Percentiles rank a stretch among this genome's conserved stretches.
phyloP scores from a whole-genome alignment of 2,329 filamentous ascomycete species.

The Pestalotiopsis fici region DNA sequence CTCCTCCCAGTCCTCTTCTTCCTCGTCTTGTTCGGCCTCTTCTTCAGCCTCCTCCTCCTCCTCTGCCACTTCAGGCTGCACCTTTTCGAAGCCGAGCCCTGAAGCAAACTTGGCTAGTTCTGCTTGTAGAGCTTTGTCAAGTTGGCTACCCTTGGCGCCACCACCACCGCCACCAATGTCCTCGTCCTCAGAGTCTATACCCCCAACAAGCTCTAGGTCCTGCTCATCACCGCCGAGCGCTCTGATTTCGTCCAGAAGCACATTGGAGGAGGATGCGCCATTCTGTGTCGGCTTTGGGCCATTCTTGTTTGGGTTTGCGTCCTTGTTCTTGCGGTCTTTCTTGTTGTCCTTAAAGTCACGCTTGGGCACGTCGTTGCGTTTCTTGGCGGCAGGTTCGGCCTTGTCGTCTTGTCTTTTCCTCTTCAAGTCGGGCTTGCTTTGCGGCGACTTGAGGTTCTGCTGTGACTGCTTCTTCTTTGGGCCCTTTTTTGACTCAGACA shows the following conservation, averaged over 20 bases:
- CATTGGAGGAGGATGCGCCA: constrained; percentile 21
- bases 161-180: constrained; percentile 32
- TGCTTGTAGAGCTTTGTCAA: constrained; percentile 48
- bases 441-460: constrained; percentile 15
- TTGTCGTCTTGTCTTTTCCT: constrained; percentile 29
- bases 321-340: not conserved
- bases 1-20: constrained; percentile 38
- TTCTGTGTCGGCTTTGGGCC: constrained; percentile 10
- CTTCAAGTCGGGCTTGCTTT: constrained; percentile 22
- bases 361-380: constrained; percentile 14
- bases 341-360: constrained; percentile 10
- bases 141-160: constrained; percentile 30
- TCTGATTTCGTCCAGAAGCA: constrained; percentile 63
- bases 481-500: constrained; percentile 36
- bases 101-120: constrained; percentile 55
- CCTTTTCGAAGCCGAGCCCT: constrained; percentile 48
- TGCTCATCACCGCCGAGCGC: constrained; percentile 67
- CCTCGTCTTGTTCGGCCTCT: constrained; percentile 26
- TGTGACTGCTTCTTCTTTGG: constrained; percentile 39
- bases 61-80: constrained; percentile 37
- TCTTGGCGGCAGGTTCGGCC: constrained; percentile 18
- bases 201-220: constrained; percentile 62
- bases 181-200: constrained; percentile 52
- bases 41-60: constrained; percentile 38
- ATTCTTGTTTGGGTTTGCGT: constrained; percentile 5